Evolutionary conservation across 352 stramenopile species (phyloP), one percentile per base, ranked within the genome.

Genomic region (Pythium pyrilobum): DNA sequence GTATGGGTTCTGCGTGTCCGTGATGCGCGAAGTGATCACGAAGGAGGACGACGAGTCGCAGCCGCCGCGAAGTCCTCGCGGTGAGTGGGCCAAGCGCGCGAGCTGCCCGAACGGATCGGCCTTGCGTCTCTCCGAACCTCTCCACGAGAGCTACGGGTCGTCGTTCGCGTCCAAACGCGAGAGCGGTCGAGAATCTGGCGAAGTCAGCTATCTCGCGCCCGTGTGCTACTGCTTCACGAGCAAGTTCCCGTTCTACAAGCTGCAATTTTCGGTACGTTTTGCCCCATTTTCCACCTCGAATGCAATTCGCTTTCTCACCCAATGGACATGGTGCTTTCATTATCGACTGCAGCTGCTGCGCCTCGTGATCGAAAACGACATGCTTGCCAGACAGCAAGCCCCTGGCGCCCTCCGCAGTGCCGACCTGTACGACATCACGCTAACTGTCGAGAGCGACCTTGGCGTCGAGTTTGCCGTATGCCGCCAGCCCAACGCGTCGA

Each of bases 201-300:
- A 44, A 18, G 24, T n/a, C 0, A 46, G 16, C 5, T 59, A 68
- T 55, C 55, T 94, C 32, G 81, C 81, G 11, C 81, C 83, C 1
- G 62, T 86, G 3, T 91, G 81, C 55, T 94, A 85, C 45, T 94
- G 81, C 50, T 81, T 94, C 45, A 94, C 81, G 10, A 89, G 81
- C 72, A 94, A 94, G 28, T 94, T 91, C 41, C 83, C 83, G 10
- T 90, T 94, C 64, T 94, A 94, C 57, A 81, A 81, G 12, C 72
- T 94, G 13, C 79, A 94, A 47, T 94, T 91, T 58, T 62, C 74
- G 56, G 83, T 94, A 62, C 6, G 67, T 56, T 3, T 33, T 25
- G 4, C n/a, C 29, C 36, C 1, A 29, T n/a, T 42, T n/a, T 25
- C 24, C 4, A 50, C 45, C n/a, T 42, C 36, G n/a, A n/a, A n/a